Evolutionary conservation across 73 alveolate genomes (phyloP).

Genomic region (Diophrys sp.): DNA sequence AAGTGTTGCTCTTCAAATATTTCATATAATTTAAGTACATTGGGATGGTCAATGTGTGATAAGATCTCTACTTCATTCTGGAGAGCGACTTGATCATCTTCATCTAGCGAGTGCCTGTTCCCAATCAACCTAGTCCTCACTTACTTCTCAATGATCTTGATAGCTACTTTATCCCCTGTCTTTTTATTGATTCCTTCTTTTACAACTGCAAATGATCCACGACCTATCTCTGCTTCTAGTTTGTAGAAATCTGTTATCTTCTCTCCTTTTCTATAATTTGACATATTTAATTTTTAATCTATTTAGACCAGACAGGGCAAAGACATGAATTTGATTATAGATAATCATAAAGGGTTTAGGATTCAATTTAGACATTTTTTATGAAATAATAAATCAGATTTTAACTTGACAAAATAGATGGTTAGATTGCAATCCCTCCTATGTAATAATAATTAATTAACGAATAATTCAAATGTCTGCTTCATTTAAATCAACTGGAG

Average conservation of each 20-base stretch:
- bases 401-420: too few relatives aligned
- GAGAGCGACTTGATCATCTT: constrained; percentile 24
- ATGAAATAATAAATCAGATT: too few relatives aligned
- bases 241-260: constrained; percentile 46
- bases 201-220: constrained; percentile 84
- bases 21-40: constrained; percentile 72
- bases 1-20: constrained; percentile 72
- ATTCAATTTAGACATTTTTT: too few relatives aligned
- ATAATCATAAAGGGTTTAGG: too few relatives aligned
- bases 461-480: too few relatives aligned
- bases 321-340: too few relatives aligned
- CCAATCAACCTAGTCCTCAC: neutral
- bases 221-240: constrained; percentile 54
- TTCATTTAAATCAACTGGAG: too few relatives aligned
- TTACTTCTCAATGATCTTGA: constrained; percentile 79
- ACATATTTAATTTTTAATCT: constrained; percentile 3
- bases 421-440: too few relatives aligned
- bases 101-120: neutral
- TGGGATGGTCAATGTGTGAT: constrained; percentile 85
- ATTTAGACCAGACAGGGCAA: neutral
- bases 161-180: constrained; percentile 76
- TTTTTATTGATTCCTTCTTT: constrained; percentile 64
- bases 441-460: too few relatives aligned
- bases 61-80: constrained; percentile 73
- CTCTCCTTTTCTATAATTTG: constrained; percentile 1